These are phyloP conservation scores for Seiridium unicorne DNA, from an alignment of 2,329 filamentous ascomycete species.

Conservation along the genomic window DNA sequence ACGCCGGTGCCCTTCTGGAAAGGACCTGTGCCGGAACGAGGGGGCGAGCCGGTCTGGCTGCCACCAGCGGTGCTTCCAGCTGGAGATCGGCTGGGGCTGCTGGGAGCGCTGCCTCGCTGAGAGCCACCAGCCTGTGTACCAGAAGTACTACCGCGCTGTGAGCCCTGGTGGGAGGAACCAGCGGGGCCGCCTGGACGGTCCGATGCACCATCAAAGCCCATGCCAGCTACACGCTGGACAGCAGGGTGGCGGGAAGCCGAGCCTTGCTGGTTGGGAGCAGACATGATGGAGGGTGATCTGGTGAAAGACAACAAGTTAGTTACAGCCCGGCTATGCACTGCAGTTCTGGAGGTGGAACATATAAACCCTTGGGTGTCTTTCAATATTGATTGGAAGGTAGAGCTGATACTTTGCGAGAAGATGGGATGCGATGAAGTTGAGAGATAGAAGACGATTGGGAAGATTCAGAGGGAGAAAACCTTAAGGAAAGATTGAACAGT, in stretches of 20 bases:
- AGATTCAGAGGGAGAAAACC: too few relatives aligned
- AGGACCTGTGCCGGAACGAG: neutral
- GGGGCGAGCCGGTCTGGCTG: neutral
- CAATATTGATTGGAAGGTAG: too few relatives aligned
- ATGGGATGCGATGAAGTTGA: too few relatives aligned
- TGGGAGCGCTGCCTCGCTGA: neutral
- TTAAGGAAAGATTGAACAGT: too few relatives aligned
- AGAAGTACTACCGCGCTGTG: neutral
- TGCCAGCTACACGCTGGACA: constrained; percentile 12
- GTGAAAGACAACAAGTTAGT: neutral
- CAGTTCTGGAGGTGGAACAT: too few relatives aligned
- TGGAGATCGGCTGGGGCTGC: constrained; percentile 5
- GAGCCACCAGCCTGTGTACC: constrained; percentile 6
- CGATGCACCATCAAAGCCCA: constrained; percentile 18
- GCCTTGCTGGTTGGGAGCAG: neutral
- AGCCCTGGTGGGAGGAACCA: neutral
- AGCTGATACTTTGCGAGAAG: too few relatives aligned
- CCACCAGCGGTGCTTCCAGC: constrained; percentile 6
- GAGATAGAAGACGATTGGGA: too few relatives aligned
- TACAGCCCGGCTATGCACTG: too few relatives aligned
- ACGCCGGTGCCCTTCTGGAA: constrained; percentile 5
- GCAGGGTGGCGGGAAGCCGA: constrained; percentile 5
- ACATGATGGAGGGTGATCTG: constrained; percentile 4
- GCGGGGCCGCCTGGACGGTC: constrained; percentile 10
- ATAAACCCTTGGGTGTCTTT: too few relatives aligned